Conservation (phyloP, 2,329 filamentous ascomycete species). For the Exophiala bonariae region DNA sequence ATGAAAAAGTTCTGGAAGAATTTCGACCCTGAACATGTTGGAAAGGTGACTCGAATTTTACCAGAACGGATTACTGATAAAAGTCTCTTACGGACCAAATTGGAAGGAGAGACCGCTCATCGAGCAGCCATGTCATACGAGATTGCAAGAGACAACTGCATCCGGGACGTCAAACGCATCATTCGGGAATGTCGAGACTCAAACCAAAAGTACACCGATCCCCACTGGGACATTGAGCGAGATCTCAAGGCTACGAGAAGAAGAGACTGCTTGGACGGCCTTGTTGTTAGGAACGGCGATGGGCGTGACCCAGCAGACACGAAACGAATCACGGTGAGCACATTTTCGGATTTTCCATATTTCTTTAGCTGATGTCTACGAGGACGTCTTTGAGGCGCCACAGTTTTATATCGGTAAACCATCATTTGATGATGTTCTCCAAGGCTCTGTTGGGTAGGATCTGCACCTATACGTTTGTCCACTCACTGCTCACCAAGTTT, state of each 20-base stretch:
- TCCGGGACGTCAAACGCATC: slow-evolving; percentile 59
- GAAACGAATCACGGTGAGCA: slow-evolving; percentile 63
- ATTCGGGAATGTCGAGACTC: slow-evolving; percentile 67
- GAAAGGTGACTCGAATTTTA: slow-evolving; percentile 71
- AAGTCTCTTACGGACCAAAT: slow-evolving; percentile 61
- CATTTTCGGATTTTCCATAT: background rate
- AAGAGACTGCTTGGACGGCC: slow-evolving; percentile 53
- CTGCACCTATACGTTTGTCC: background rate
- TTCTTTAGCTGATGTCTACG: slow-evolving; percentile 21
- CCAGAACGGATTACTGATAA: slow-evolving; percentile 60
- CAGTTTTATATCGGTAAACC: slow-evolving; percentile 77
- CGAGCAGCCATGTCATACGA: slow-evolving; percentile 69
- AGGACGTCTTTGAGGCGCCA: slow-evolving; percentile 74
- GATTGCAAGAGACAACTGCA: slow-evolving; percentile 69
- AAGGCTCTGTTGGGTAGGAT: slow-evolving; percentile 57
- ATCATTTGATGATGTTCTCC: slow-evolving; percentile 74
- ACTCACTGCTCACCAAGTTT: background rate
- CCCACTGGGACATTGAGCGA: slow-evolving; percentile 81
- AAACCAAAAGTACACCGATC: slow-evolving; percentile 86
- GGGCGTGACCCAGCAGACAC: slow-evolving; percentile 67
- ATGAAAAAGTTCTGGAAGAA: slow-evolving; percentile 74
- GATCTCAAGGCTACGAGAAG: slow-evolving; percentile 61
- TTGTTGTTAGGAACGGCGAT: slow-evolving; percentile 34
- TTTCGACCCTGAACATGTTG: slow-evolving; percentile 70
- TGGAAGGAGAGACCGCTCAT: slow-evolving; percentile 55